Evolutionary conservation across 345 rosid species (phyloP).

Genomic region (Balakata baccata): DNA sequence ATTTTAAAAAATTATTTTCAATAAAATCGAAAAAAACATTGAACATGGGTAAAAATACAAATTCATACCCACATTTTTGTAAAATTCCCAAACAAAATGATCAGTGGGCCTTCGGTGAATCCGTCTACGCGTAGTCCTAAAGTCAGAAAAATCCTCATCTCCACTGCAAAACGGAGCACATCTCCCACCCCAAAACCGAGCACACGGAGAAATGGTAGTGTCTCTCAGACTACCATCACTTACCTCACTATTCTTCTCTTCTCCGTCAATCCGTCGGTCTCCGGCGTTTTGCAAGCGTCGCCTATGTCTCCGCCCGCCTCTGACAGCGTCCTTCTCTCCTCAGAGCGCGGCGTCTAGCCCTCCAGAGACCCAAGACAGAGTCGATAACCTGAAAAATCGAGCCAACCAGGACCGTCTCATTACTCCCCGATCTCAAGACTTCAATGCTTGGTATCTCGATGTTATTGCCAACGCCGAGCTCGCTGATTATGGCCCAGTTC

Average conservation of each 20-base stretch:
- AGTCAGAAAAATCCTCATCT: slow-evolving; percentile 22
- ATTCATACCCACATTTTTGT: too few relatives aligned
- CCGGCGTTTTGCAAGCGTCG: slow-evolving; percentile 30
- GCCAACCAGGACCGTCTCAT: slow-evolving; percentile 43
- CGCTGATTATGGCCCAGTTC: slow-evolving; percentile 92
- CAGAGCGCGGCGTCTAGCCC: slow-evolving; percentile 49
- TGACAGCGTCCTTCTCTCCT: slow-evolving; percentile 46
- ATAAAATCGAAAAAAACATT: too few relatives aligned
- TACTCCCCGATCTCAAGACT: slow-evolving; percentile 85
- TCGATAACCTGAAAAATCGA: slow-evolving; percentile 30
- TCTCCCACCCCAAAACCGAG: not conserved
- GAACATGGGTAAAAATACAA: too few relatives aligned
- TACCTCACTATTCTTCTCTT: slow-evolving; percentile 47
- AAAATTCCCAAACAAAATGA: too few relatives aligned
- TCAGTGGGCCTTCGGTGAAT: not conserved
- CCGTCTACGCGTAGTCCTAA: not conserved
- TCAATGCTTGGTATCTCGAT: slow-evolving; percentile 92
- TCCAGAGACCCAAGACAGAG: slow-evolving; percentile 51
- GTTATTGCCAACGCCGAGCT: slow-evolving; percentile 88
- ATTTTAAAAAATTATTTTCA: too few relatives aligned
- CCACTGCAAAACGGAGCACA: not conserved
- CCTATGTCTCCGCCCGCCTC: slow-evolving; percentile 25
- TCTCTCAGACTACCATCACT: slow-evolving; percentile 63
- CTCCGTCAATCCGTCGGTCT: slow-evolving; percentile 35
- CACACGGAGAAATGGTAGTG: slow-evolving; percentile 42